These are phyloP conservation scores for Jasminum sambac DNA, from an alignment of 257 asterid genomes.

Conservation along the genomic window DNA sequence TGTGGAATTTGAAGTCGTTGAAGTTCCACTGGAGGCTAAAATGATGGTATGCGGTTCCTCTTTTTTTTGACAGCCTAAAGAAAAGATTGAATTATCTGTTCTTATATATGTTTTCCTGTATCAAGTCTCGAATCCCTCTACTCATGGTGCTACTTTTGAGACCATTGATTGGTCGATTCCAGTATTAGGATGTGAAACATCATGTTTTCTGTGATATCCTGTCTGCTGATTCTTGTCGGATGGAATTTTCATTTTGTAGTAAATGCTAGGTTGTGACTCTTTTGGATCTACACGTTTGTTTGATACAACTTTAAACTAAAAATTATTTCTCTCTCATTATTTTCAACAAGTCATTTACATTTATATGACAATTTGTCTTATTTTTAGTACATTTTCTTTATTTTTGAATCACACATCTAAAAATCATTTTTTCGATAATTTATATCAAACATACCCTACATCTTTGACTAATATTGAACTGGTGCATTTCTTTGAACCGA, in stretches of 20 bases:
- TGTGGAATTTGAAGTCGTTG: conserved; percentile 94
- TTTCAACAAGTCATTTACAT: too few relatives aligned
- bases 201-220: background rate
- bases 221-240: background rate
- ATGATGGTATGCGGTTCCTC: conserved; percentile 63
- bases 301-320: too few relatives aligned
- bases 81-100: background rate
- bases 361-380: too few relatives aligned
- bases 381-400: too few relatives aligned
- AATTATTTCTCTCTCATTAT: too few relatives aligned
- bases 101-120: background rate
- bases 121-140: background rate
- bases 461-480: conserved; percentile 4
- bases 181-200: background rate
- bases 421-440: too few relatives aligned
- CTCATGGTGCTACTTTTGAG: conserved; percentile 10
- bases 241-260: conserved; percentile 16
- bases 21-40: conserved; percentile 73
- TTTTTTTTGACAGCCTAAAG: conserved; percentile 19
- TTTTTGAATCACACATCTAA: too few relatives aligned
- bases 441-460: too few relatives aligned
- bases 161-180: background rate
- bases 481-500: conserved; percentile 18
- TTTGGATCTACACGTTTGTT: background rate
- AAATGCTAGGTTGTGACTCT: conserved; percentile 3